These are phyloP conservation scores for Hawksworthiomyces lignivorus DNA, from an alignment of 2,329 filamentous ascomycete genomes.

Conservation along the genomic window DNA sequence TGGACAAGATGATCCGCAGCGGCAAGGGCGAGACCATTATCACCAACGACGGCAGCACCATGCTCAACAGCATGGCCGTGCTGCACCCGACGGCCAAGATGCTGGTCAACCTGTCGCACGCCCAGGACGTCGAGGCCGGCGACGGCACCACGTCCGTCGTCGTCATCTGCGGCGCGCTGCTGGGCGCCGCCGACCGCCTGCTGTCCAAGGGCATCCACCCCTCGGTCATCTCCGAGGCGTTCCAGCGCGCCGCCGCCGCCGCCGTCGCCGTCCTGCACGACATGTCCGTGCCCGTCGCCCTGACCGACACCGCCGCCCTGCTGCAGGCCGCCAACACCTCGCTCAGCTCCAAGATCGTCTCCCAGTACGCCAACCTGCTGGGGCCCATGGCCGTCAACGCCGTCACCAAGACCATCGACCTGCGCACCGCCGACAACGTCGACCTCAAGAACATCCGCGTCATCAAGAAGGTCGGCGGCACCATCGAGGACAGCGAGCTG, in stretches of 20 bases:
- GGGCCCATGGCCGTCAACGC: constrained; percentile 98
- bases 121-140: constrained; percentile 96
- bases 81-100: constrained; percentile 99
- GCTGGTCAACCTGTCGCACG: constrained; percentile 93
- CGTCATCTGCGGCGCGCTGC: constrained; percentile 89
- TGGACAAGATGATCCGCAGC: constrained; percentile 99
- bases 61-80: constrained; percentile 98
- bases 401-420: constrained; percentile 90
- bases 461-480: constrained; percentile 94
- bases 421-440: constrained; percentile 92
- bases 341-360: constrained; percentile 96
- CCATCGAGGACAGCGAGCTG: constrained; percentile 97
- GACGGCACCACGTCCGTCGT: constrained; percentile 98
- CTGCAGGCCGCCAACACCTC: constrained; percentile 96
- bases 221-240: constrained; percentile 93
- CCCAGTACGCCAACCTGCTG: constrained; percentile 88
- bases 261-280: constrained; percentile 85
- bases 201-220: constrained; percentile 92
- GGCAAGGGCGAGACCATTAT: constrained; percentile 97
- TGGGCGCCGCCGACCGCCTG: constrained; percentile 87
- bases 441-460: constrained; percentile 95
- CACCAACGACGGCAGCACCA: constrained; percentile 98
- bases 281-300: constrained; percentile 90
- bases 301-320: constrained; percentile 80
- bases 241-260: constrained; percentile 86